Conservation (phyloP, 176 grass and related monocot genomes). For the Panicum miliaceum region DNA sequence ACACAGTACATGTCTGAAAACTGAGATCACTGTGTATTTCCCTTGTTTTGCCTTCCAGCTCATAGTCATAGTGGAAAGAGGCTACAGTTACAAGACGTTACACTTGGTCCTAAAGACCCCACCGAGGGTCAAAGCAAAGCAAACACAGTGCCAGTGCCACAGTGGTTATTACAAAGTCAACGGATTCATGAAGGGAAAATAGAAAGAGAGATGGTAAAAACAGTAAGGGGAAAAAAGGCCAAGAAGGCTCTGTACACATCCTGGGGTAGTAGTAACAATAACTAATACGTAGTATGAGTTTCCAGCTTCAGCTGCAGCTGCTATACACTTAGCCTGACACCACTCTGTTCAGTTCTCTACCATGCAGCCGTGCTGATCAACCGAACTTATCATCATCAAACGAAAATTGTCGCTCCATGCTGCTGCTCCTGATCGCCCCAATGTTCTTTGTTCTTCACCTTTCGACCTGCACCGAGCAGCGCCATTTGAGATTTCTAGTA, state of each 20-base stretch:
- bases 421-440: background rate
- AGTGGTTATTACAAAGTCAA: slow-evolving; percentile 1
- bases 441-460: background rate
- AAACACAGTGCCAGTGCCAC: background rate
- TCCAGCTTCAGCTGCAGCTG: slow-evolving; percentile 32
- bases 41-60: background rate
- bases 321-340: slow-evolving; percentile 37
- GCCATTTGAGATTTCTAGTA: background rate
- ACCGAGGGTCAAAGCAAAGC: background rate
- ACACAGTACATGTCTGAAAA: background rate
- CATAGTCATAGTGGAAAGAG: slow-evolving; percentile 3
- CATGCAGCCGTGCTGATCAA: background rate
- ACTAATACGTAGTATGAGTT: background rate
- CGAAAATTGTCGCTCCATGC: background rate
- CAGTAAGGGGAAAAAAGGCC: background rate
- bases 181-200: background rate
- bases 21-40: background rate
- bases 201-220: no score
- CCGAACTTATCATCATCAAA: background rate
- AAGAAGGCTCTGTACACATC: slow-evolving; percentile 38
- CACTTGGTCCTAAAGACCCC: background rate
- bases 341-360: slow-evolving; percentile 2
- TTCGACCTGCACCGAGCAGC: background rate
- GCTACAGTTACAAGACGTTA: background rate
- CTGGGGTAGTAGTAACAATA: background rate